phyloP scores from a whole-genome alignment of 306 rosid species.

The Begonia fuchsioides region DNA sequence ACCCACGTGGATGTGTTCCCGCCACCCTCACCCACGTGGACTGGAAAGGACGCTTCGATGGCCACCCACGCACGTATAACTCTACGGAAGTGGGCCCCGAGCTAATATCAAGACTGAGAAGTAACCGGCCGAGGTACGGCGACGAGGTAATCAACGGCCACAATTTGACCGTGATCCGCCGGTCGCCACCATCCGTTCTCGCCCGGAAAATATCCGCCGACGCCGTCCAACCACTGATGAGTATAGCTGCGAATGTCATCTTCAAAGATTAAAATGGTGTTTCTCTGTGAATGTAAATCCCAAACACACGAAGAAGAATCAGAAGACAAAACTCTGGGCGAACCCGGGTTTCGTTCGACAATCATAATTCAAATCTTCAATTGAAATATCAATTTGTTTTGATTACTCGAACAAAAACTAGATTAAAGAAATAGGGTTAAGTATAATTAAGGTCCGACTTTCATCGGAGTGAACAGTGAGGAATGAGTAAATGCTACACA shows the following conservation, averaged over 20 bases:
- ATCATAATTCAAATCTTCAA: too few relatives aligned
- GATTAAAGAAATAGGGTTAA: too few relatives aligned
- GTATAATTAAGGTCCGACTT: too few relatives aligned
- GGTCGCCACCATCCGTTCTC: constrained; percentile 32
- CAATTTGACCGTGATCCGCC: constrained; percentile 5
- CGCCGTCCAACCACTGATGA: constrained; percentile 32
- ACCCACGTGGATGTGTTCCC: constrained; percentile 30
- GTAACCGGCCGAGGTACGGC: constrained; percentile 38
- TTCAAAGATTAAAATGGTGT: constrained; percentile 20
- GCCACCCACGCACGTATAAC: constrained; percentile 50
- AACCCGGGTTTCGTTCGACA: too few relatives aligned
- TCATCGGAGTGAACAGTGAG: too few relatives aligned
- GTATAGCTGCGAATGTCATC: constrained; percentile 27
- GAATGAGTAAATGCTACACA: too few relatives aligned
- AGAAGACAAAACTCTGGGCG: too few relatives aligned
- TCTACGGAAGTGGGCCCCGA: constrained; percentile 25
- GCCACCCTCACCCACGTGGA: constrained; percentile 75
- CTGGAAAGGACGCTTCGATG: constrained; percentile 33
- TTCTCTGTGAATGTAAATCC: too few relatives aligned
- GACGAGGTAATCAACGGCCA: constrained; percentile 15
- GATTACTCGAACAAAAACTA: too few relatives aligned
- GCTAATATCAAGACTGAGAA: constrained; percentile 18
- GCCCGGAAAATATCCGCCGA: constrained; percentile 41
- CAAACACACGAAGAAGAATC: too few relatives aligned
- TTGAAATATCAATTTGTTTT: too few relatives aligned